These are phyloP conservation scores for Colletotrichum endophyticum DNA, from an alignment of 2,329 filamentous ascomycete species.

Conservation along the genomic window DNA sequence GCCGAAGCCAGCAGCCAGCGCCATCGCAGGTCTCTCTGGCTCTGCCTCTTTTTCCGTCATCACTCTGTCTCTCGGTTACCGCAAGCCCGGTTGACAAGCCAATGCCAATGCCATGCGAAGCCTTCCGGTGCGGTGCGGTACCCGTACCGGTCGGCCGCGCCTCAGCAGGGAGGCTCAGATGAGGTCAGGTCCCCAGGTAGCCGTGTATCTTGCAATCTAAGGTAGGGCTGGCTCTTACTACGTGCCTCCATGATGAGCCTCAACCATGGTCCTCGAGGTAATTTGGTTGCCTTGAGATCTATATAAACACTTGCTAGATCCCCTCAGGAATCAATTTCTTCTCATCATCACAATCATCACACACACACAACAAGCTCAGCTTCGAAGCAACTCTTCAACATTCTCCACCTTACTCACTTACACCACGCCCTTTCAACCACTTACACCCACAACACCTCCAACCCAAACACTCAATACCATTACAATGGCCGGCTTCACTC, in stretches of 20 bases:
- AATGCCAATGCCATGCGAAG: background rate
- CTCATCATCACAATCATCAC: slow-evolving; percentile 2
- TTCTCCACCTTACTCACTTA: slow-evolving; percentile 16
- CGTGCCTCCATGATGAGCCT: slow-evolving; percentile 12
- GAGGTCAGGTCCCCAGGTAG: background rate
- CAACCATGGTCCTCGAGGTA: background rate
- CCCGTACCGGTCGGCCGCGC: slow-evolving; percentile 3
- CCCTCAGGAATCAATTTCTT: background rate
- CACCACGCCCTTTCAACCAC: slow-evolving; percentile 26
- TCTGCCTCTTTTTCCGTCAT: background rate
- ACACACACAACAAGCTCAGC: slow-evolving; percentile 3
- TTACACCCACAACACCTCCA: slow-evolving; percentile 24
- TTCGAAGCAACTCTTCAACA: background rate
- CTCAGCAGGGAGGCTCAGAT: slow-evolving; percentile 8
- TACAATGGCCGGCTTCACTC: slow-evolving; percentile 42
- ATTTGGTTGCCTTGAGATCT: background rate
- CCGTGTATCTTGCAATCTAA: background rate
- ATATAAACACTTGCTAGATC: slow-evolving; percentile 13
- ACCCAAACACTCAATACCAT: slow-evolving; percentile 24
- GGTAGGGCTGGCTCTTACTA: slow-evolving; percentile 7
- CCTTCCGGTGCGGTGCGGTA: background rate
- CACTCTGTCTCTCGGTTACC: background rate
- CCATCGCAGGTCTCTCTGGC: background rate
- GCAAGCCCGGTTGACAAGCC: background rate
- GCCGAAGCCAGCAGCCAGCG: slow-evolving; percentile 1